These are phyloP conservation scores for Plasmodium gallinaceum DNA, from an alignment of 169 alveolate genomes.

Conservation along the genomic window DNA sequence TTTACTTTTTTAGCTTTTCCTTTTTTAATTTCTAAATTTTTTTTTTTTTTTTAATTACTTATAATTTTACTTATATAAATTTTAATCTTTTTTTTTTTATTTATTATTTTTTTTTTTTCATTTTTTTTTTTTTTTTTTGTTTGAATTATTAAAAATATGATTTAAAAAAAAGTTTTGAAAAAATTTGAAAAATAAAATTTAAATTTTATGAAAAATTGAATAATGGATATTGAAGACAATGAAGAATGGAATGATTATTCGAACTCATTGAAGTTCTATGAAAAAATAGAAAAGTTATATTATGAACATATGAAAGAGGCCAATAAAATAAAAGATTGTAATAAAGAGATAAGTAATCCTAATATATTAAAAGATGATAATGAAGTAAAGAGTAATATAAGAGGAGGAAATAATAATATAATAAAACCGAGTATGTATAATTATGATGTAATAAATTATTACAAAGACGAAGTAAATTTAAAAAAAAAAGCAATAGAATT, in stretches of 20 bases:
- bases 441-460: constrained; percentile 64
- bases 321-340: constrained; percentile 25
- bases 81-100: too few relatives aligned
- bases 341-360: constrained; percentile 5
- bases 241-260: constrained; percentile 69
- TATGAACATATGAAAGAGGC: constrained; percentile 26
- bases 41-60: too few relatives aligned
- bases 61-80: too few relatives aligned
- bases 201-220: constrained; percentile 15
- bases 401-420: not conserved
- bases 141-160: constrained; percentile 17
- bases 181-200: not conserved
- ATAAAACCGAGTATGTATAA: constrained; percentile 67
- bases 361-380: not conserved
- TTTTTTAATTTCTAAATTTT: too few relatives aligned
- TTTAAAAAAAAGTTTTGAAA: not conserved
- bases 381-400: constrained; percentile 9
- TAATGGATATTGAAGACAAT: constrained; percentile 32
- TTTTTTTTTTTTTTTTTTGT: too few relatives aligned
- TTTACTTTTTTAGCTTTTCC: too few relatives aligned
- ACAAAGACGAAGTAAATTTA: constrained; percentile 59
- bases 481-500: constrained; percentile 59
- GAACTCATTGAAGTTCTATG: constrained; percentile 51
- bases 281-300: constrained; percentile 52
- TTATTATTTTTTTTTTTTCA: not conserved